Evolutionary conservation across 169 alveolate species (phyloP).

Genomic region (Ichthyophthirius multifiliis): DNA sequence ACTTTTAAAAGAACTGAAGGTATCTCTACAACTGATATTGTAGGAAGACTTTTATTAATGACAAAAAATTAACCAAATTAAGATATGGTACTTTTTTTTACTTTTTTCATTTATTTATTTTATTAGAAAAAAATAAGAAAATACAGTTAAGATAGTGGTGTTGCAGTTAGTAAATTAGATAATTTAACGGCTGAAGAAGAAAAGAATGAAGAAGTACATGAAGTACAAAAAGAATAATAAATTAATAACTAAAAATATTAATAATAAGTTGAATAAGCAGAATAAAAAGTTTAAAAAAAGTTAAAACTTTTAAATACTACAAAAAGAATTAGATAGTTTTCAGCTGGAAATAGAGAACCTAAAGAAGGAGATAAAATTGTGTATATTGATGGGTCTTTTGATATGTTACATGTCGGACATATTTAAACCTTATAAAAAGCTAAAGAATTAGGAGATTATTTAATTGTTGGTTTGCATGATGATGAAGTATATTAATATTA

Average conservation of each 20-base stretch:
- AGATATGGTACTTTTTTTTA: conserved; percentile 14
- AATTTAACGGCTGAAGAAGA: neutral
- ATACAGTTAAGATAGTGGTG: neutral
- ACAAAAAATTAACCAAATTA: conserved; percentile 48
- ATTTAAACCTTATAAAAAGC: conserved; percentile 82
- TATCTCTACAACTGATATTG: conserved; percentile 84
- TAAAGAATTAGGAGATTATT: conserved; percentile 78
- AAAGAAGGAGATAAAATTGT: conserved; percentile 74
- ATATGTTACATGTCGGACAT: conserved; percentile 81
- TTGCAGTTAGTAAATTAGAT: neutral
- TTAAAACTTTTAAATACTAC: conserved; percentile 59
- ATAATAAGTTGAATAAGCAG: neutral
- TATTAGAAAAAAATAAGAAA: conserved; percentile 5
- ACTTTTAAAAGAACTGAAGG: conserved; percentile 90
- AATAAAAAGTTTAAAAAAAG: neutral
- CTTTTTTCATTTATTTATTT: neutral
- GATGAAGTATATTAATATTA: conserved; percentile 59
- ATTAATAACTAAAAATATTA: neutral
- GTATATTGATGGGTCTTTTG: conserved; percentile 87
- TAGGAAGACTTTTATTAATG: conserved; percentile 79
- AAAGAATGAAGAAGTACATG: neutral
- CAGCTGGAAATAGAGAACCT: conserved; percentile 64
- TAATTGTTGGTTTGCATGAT: conserved; percentile 87
- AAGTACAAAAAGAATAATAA: neutral
- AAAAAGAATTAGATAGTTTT: conserved; percentile 61